Percentiles rank a stretch among this genome's conserved stretches.
phyloP scores from a whole-genome alignment of 2,329 filamentous ascomycete genomes.

The Neonectria sp. region DNA sequence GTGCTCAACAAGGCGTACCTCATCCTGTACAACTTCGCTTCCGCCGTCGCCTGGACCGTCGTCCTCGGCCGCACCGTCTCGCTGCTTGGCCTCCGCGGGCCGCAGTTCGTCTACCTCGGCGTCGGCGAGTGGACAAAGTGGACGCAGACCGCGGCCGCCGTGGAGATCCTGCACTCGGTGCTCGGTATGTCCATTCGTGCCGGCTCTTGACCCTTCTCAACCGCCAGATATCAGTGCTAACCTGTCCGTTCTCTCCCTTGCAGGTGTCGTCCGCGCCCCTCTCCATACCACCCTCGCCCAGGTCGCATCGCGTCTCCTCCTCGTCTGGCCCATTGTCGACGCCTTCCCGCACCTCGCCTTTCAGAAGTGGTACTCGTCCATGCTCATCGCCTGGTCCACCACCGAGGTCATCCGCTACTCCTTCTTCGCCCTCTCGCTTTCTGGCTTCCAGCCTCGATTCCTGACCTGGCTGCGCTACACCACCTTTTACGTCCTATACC shows the following conservation, averaged over 20 bases:
- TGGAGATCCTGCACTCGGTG: slow-evolving; percentile 88
- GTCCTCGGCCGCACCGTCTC: slow-evolving; percentile 79
- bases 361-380: slow-evolving; percentile 77
- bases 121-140: slow-evolving; percentile 79
- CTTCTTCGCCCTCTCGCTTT: slow-evolving; percentile 86
- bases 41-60: slow-evolving; percentile 82
- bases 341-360: slow-evolving; percentile 78
- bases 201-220: neutral
- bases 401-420: slow-evolving; percentile 96
- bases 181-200: slow-evolving; percentile 69
- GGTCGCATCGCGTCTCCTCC: slow-evolving; percentile 86
- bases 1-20: slow-evolving; percentile 77
- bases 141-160: slow-evolving; percentile 86
- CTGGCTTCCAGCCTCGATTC: slow-evolving; percentile 71
- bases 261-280: slow-evolving; percentile 89
- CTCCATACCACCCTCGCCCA: slow-evolving; percentile 91
- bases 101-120: slow-evolving; percentile 71
- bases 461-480: slow-evolving; percentile 92
- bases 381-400: slow-evolving; percentile 89
- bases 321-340: slow-evolving; percentile 89
- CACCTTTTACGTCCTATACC: slow-evolving; percentile 94
- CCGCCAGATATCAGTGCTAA: slow-evolving; percentile 18
- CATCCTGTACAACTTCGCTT: slow-evolving; percentile 86
- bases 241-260: neutral
- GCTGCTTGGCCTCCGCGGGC: slow-evolving; percentile 68